These are phyloP conservation scores for Fonsecaea multimorphosa DNA, from an alignment of 2,329 filamentous ascomycete genomes.

Conservation along the genomic window DNA sequence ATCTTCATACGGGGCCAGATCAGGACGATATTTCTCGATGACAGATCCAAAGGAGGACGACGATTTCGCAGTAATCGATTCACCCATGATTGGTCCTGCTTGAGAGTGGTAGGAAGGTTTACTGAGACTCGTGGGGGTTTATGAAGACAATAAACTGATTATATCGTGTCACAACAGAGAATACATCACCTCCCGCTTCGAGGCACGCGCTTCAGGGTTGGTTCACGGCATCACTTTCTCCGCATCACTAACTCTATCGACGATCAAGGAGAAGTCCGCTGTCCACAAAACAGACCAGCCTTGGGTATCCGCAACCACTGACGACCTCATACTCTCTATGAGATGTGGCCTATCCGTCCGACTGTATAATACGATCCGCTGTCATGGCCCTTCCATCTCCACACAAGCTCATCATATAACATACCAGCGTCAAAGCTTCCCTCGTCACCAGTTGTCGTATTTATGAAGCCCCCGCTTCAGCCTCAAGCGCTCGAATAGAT, in stretches of 20 bases:
- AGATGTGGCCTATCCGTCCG: not conserved
- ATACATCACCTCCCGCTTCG: not conserved
- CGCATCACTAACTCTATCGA: conserved; percentile 12
- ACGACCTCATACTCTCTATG: not conserved
- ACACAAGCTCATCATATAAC: not conserved
- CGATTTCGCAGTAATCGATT: not conserved
- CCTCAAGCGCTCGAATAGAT: conserved; percentile 27
- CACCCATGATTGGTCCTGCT: not conserved
- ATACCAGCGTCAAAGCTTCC: conserved; percentile 1
- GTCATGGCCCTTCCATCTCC: not conserved
- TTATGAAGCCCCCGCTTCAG: conserved; percentile 17
- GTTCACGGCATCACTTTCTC: conserved; percentile 6
- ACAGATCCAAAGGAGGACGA: conserved; percentile 34
- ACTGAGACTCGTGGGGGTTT: not conserved
- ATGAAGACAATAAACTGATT: not conserved
- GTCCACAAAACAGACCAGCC: not conserved
- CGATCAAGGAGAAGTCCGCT: conserved; percentile 29
- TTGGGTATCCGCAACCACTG: not conserved
- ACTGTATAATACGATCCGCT: not conserved
- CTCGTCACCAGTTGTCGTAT: not conserved
- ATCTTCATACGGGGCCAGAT: conserved; percentile 56
- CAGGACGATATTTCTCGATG: conserved; percentile 48
- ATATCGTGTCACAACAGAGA: not conserved
- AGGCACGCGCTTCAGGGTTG: not conserved
- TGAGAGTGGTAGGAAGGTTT: not conserved